Percentiles rank a stretch among this genome's conserved stretches.
Evolutionary conservation across 78 protist genomes (phyloP).

Genomic region (Protostelium mycophagum): DNA sequence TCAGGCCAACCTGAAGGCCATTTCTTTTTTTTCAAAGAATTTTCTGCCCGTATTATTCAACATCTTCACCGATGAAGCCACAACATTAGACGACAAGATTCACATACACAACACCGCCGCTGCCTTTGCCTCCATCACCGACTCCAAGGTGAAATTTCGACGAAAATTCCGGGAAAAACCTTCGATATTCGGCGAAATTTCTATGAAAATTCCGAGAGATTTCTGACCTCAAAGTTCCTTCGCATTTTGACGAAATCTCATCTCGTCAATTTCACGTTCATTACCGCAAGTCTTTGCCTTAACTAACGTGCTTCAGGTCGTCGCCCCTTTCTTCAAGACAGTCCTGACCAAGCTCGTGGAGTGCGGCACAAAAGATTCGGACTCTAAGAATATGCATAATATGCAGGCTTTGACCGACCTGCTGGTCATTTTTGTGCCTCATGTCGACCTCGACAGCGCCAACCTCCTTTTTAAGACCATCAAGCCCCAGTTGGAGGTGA

Average conservation of each 20-base stretch:
- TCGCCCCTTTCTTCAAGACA: not conserved
- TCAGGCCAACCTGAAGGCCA: not conserved
- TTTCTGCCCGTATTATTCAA: not conserved
- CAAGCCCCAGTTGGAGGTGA: not conserved
- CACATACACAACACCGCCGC: not conserved
- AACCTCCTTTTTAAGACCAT: not conserved
- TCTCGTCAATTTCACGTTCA: too few species aligned
- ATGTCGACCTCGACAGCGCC: not conserved
- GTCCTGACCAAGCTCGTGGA: not conserved
- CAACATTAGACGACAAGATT: not conserved
- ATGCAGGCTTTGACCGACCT: not conserved
- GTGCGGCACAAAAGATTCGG: not conserved
- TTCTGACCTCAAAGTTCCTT: too few species aligned
- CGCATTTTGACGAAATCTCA: too few species aligned
- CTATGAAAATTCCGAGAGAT: too few species aligned
- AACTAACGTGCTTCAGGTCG: not conserved
- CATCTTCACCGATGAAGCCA: not conserved
- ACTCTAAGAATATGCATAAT: not conserved
- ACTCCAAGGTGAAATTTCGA: not conserved
- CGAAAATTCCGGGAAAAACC: too few species aligned
- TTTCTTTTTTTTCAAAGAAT: not conserved
- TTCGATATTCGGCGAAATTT: too few species aligned
- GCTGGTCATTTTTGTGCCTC: not conserved
- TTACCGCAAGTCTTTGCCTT: not conserved
- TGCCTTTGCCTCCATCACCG: not conserved